Base-by-base conservation (phyloP, 2,329 filamentous ascomycete genomes). In the Huntiella decipiens region DNA sequence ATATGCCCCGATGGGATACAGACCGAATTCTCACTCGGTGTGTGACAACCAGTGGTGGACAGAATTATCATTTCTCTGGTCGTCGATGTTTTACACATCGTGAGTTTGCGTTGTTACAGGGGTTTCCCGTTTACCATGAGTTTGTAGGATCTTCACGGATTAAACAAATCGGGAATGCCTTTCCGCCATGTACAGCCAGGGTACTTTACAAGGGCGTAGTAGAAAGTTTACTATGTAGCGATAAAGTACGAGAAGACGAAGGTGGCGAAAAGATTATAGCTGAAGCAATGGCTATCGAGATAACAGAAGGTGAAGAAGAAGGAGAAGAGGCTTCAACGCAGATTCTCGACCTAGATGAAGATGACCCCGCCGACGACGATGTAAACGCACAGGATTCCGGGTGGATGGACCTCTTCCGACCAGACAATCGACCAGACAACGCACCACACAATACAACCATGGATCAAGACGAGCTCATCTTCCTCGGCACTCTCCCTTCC, bases 141-240 rank as follows among this genome's bases (percentile, higher is more conserved):
- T 87, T 88, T 54, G 63, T 58, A 0, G 56, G 58, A 13, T 60
- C 57, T 1, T 57, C 55, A 11, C 61, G 73, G 12, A 70, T 70
- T 52, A 70, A 65, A 51, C 81, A 86, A 56, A 82, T 88, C 51
- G 83, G 83, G 0, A 88, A 91, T 54, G 83, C 82, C 0, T 84
- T 88, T 12, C 80, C 84, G 0, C 74, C 82, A 0, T 62, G 62
- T 22, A 67, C 70, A 0, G 73, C 73, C 2, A 59, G 60, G 19
- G 58, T 66, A 0, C 54, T 75, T 0, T 73, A 68, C 50, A 55
- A 56, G n/a, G 67, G 72, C 42, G 53, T 75, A 6, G 57, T 64
- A 13, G 51, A 56, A 5, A 70, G 64, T 60, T 54, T 75, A 1
- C 56, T 70, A 11, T 51, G 56, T 1, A 54, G 63, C 15, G 71